These are phyloP conservation scores for Medicago arabica DNA, from an alignment of 306 rosid genomes.

Conservation along the genomic window DNA sequence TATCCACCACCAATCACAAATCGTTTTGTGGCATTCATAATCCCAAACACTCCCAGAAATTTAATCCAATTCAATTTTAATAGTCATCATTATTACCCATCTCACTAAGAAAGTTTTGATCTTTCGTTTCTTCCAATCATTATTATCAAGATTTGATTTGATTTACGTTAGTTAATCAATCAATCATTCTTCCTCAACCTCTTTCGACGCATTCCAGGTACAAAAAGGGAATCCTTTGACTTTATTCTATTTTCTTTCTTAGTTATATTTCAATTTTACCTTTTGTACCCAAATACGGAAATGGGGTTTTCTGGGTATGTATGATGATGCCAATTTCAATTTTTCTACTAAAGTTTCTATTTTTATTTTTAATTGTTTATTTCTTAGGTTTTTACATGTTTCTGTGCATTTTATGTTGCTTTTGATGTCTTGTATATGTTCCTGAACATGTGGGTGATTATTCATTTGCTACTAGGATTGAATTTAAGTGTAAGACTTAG, in stretches of 20 bases:
- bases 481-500: conserved; percentile 10
- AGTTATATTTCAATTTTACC: not conserved
- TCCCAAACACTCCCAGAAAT: not conserved
- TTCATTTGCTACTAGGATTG: conserved; percentile 19
- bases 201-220: not conserved
- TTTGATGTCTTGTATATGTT: too few relatives aligned
- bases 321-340: not conserved
- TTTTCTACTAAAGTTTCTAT: not conserved
- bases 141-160: not conserved
- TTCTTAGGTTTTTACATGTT: too few relatives aligned
- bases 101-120: not conserved
- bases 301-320: not conserved
- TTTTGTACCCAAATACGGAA: not conserved
- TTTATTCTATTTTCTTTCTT: not conserved
- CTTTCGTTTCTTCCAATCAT: not conserved
- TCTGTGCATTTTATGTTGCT: too few relatives aligned
- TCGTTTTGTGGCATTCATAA: too few relatives aligned
- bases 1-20: too few relatives aligned
- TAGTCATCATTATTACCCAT: not conserved
- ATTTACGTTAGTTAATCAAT: not conserved
- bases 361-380: not conserved
- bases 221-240: not conserved
- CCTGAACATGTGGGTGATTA: not conserved
- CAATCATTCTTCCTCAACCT: not conserved
- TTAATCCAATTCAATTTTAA: not conserved